Evolutionary conservation across 2,329 filamentous ascomycete genomes (phyloP), one percentile per base, ranked within the genome.

Genomic region (Periglandula ipomoeae): DNA sequence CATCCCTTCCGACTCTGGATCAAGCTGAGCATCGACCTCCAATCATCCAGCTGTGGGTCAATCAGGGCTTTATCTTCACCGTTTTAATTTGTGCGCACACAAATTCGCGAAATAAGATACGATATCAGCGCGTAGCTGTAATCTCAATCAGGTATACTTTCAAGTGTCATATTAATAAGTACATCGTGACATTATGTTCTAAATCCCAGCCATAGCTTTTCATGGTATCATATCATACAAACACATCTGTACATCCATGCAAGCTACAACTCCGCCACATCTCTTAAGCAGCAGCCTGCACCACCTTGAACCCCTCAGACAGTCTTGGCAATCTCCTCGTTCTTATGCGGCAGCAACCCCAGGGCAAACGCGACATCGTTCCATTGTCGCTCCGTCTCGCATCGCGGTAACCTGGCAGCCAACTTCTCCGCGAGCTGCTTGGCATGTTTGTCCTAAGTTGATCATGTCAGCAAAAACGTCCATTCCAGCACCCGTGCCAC

Each of bases 341-440:
- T 91, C 73, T 93, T 94, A 65, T 98, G 93, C 61, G 89, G 90
- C 49, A 98, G 70, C 51, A 96, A 69, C 3, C 89, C 89, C 51
- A 98, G 70, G 3, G 90, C 90, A 71, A 89, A 98, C 0, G 91
- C 88, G 39, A 97, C 90, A 68, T 98, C 93, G 62, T 91, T 95
- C 93, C 93, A 98, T 64, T 97, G 90, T 54, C 90, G 77, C 70
- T 98, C 91, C 43, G 79, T 95, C 63, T 96, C 90, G 61, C 90
- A 96, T 42, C 91, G 79, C 1, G 79, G 75, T 40, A 98, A 75
- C 55, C 93, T 79, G 5, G 90, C 89, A 1, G 93, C 90, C 52
- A 98, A 75, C 68, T 98, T 98, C 53, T 91, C 85, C 0, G 93
- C 84, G 24, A 98, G 76, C 64, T 98, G 91, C 60, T 89, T 93